Conservation (phyloP, 1,284 basidiomycete genomes). For the Calocybe gambosa region DNA sequence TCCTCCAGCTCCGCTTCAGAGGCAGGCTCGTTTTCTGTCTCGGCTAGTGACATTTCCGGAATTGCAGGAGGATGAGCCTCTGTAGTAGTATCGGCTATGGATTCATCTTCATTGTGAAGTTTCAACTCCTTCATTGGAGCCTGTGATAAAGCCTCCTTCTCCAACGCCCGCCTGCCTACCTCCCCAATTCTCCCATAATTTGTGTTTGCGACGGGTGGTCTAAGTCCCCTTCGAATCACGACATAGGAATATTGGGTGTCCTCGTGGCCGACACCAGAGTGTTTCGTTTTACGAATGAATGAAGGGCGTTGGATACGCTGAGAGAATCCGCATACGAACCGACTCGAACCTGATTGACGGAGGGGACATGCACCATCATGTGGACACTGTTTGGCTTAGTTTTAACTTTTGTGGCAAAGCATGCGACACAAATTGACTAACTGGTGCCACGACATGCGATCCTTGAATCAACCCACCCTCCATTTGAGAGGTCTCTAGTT, state of each 20-base stretch:
- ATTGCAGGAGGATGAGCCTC: slow-evolving; percentile 11
- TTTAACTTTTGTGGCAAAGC: slow-evolving; percentile 11
- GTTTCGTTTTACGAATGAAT: slow-evolving; percentile 85
- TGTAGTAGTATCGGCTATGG: slow-evolving; percentile 6
- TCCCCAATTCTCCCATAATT: slow-evolving; percentile 63
- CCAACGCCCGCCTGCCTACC: slow-evolving; percentile 42
- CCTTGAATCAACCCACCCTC: slow-evolving; percentile 38
- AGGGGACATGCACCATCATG: slow-evolving; percentile 87
- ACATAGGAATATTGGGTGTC: slow-evolving; percentile 89
- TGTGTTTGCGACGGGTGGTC: slow-evolving; percentile 43
- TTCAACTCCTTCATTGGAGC: slow-evolving; percentile 35
- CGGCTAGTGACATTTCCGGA: slow-evolving; percentile 2
- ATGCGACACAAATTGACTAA: slow-evolving; percentile 32
- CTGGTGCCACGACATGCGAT: slow-evolving; percentile 80
- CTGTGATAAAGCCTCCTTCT: slow-evolving; percentile 30
- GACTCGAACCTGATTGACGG: slow-evolving; percentile 42
- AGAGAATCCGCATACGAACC: slow-evolving; percentile 75
- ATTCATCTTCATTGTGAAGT: slow-evolving; percentile 36
- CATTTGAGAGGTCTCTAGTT: slow-evolving; percentile 40
- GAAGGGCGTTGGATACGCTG: slow-evolving; percentile 83
- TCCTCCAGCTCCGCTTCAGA: slow-evolving; percentile 36
- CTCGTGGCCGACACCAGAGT: slow-evolving; percentile 78
- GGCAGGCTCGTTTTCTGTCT: slow-evolving; percentile 10
- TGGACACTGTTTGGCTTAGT: slow-evolving; percentile 52
- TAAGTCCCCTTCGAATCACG: slow-evolving; percentile 73